Evolutionary conservation across 495 filamentous ascomycete genomes (phyloP).

Genomic region (Aspergillus haitiensis): DNA sequence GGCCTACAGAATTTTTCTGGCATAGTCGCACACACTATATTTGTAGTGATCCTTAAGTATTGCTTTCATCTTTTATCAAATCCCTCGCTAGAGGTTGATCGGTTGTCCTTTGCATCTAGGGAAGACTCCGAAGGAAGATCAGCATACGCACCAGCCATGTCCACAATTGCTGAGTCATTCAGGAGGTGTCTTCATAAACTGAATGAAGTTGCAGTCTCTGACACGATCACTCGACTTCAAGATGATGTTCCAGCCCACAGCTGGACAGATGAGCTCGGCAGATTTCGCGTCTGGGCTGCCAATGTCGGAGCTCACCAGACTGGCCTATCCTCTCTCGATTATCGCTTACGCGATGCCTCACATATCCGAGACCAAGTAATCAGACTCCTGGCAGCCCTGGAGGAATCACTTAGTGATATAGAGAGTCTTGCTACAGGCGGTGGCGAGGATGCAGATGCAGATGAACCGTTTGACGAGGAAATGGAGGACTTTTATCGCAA

Average conservation of each 20-base stretch:
- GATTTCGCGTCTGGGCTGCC: constrained; percentile 47
- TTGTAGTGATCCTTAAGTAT: background rate
- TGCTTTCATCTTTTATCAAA: background rate
- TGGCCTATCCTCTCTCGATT: constrained; percentile 45
- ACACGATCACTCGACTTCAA: background rate
- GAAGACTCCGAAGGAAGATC: background rate
- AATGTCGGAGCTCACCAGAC: constrained; percentile 49
- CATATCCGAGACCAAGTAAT: constrained; percentile 36
- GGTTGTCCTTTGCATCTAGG: background rate
- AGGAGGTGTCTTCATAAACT: background rate
- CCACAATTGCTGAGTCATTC: background rate
- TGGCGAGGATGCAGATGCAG: background rate
- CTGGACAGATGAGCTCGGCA: constrained; percentile 38
- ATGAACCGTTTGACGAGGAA: constrained; percentile 12
- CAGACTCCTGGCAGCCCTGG: constrained; percentile 2
- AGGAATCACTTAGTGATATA: background rate
- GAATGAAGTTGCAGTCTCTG: background rate
- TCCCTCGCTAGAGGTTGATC: background rate
- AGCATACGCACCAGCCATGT: background rate
- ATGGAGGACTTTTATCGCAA: background rate
- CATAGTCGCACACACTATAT: background rate
- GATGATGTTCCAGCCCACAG: constrained; percentile 11
- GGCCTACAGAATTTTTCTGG: background rate
- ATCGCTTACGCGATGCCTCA: constrained; percentile 48
- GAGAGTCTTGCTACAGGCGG: background rate